Evolutionary conservation across 163 green algal genomes (phyloP).

Genomic region (Prototheca cutis): DNA sequence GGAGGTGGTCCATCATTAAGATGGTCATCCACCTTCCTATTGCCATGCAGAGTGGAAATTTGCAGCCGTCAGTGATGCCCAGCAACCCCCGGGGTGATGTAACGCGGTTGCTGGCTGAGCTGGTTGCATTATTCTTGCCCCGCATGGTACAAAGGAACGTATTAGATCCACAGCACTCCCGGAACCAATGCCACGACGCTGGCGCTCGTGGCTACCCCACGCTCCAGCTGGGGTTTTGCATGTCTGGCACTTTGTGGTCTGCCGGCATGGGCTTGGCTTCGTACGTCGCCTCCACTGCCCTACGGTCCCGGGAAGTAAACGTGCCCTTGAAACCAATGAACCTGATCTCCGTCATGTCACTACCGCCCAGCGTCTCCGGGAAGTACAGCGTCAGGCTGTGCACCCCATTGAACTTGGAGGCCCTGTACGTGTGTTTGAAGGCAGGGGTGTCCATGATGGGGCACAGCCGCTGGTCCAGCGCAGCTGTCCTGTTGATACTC

Average conservation of each 20-base stretch:
- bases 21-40: no score
- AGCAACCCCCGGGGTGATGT: no score
- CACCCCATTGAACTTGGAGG: slow-evolving; percentile 76
- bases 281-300: slow-evolving; percentile 80
- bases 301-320: slow-evolving; percentile 51
- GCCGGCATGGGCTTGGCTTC: slow-evolving; percentile 62
- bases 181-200: no score
- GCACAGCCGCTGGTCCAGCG: neutral
- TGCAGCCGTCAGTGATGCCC: no score
- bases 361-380: slow-evolving; percentile 43
- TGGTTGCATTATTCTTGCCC: no score
- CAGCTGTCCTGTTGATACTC: neutral
- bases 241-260: slow-evolving; percentile 49
- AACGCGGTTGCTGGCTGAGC: no score
- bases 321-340: slow-evolving; percentile 88
- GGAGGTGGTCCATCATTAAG: no score
- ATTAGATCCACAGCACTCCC: no score
- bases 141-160: no score
- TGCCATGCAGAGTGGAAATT: no score
- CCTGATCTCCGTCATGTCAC: slow-evolving; percentile 52
- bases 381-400: slow-evolving; percentile 75
- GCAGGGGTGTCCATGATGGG: neutral
- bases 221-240: slow-evolving; percentile 16
- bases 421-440: slow-evolving; percentile 27
- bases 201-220: no score